phyloP scores from a whole-genome alignment of 345 rosid species.

The Psidium friedrichsthalianum region DNA sequence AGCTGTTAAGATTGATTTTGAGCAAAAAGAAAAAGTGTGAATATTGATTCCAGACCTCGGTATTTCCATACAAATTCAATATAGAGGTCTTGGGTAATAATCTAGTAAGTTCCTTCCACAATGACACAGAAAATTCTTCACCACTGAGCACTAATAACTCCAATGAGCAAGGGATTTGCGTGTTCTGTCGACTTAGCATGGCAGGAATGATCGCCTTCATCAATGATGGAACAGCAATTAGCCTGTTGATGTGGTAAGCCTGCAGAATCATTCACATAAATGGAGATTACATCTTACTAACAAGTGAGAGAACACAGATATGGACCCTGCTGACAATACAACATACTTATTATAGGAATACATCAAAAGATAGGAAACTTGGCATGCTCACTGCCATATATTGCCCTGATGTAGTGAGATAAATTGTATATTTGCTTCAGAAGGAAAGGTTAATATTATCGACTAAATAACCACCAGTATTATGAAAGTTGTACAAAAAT shows the following conservation, averaged over 20 bases:
- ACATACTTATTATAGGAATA: background rate
- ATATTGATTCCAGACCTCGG: constrained; percentile 56
- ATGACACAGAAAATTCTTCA: constrained; percentile 62
- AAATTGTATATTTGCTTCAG: background rate
- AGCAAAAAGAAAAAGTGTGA: background rate
- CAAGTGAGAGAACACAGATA: background rate
- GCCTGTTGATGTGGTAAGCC: constrained; percentile 74
- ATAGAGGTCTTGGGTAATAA: constrained; percentile 59
- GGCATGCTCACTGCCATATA: background rate
- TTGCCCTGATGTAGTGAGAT: background rate
- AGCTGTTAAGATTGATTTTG: background rate
- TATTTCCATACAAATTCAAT: constrained; percentile 87
- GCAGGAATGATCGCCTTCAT: constrained; percentile 64
- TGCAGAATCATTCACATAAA: constrained; percentile 6
- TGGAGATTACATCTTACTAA: background rate
- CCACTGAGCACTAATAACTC: constrained; percentile 80
- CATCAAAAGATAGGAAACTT: background rate
- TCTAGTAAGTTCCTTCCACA: constrained; percentile 61
- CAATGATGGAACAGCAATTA: constrained; percentile 75
- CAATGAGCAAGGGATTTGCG: constrained; percentile 36
- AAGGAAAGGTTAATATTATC: background rate
- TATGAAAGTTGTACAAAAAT: background rate
- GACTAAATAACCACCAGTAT: background rate
- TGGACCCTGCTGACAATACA: background rate
- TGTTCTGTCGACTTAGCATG: constrained; percentile 31